A percentile compares a stretch with the other conserved stretches of the same genome.
phyloP scores from a whole-genome alignment of 352 stramenopile species.

The Globisporangium splendens region DNA sequence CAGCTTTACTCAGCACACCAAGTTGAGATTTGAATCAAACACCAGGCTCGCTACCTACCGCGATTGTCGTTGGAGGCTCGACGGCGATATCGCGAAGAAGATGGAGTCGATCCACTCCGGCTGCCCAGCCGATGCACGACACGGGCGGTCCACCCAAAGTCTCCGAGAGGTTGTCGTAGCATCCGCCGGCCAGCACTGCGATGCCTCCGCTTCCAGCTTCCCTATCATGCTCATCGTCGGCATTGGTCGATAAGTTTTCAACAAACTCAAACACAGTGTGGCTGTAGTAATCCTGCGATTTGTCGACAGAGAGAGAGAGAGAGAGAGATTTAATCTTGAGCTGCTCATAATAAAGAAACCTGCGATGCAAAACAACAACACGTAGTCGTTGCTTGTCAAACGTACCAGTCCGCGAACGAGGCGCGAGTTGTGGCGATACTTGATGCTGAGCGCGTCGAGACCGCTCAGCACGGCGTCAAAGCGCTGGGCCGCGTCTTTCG shows the following conservation, averaged over 20 bases:
- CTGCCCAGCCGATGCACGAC: constrained; percentile 81
- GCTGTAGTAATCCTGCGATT: constrained; percentile 83
- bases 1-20: neutral
- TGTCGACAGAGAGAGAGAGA: no score
- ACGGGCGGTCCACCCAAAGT: constrained; percentile 55
- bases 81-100: constrained; percentile 41
- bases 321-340: no score
- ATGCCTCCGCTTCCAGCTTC: constrained; percentile 40
- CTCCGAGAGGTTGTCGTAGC: constrained; percentile 75
- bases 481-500: constrained; percentile 58
- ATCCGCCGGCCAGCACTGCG: constrained; percentile 79
- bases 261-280: constrained; percentile 89
- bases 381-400: neutral
- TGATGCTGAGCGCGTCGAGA: constrained; percentile 58
- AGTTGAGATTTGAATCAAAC: neutral
- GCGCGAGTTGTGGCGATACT: constrained; percentile 53
- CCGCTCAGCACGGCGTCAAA: constrained; percentile 61
- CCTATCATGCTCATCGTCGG: constrained; percentile 1
- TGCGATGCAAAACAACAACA: neutral
- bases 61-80: constrained; percentile 31
- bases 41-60: constrained; percentile 24
- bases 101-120: constrained; percentile 75
- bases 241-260: constrained; percentile 27
- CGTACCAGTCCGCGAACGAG: constrained; percentile 80
- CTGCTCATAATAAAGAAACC: neutral